phyloP scores from a whole-genome alignment of 148 eudicot species.

The Chenopodium formosanum region DNA sequence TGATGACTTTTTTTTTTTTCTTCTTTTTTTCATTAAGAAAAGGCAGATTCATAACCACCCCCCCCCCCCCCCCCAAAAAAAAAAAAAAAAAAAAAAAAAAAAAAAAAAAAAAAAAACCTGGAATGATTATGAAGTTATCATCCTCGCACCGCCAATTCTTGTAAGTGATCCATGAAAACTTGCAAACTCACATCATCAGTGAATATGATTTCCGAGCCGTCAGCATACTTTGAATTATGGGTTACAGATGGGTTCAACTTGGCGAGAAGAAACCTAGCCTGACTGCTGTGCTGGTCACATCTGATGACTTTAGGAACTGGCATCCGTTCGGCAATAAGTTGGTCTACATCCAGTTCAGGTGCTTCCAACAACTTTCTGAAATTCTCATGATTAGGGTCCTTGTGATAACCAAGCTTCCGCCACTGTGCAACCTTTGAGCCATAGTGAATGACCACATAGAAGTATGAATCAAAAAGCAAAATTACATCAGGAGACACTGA shows the following conservation, averaged over 20 bases:
- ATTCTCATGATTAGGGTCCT: constrained; percentile 76
- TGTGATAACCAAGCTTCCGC: constrained; percentile 82
- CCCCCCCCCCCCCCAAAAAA: too few relatives aligned
- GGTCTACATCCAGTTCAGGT: constrained; percentile 76
- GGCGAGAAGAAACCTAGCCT: constrained; percentile 95
- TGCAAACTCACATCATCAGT: constrained; percentile 95
- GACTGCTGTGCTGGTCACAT: constrained; percentile 95
- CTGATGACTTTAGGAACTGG: constrained; percentile 80
- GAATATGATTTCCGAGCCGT: constrained; percentile 70
- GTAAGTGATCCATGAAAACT: constrained; percentile 87
- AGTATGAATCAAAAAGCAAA: constrained; percentile 86
- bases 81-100: neutral
- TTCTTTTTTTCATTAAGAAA: neutral
- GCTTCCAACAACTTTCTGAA: constrained; percentile 82
- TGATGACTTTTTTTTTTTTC: neutral
- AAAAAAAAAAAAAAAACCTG: constrained; percentile 18
- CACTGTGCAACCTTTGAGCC: constrained; percentile 91
- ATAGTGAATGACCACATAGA: constrained; percentile 80
- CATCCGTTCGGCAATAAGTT: constrained; percentile 66
- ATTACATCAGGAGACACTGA: constrained; percentile 87
- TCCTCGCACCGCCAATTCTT: constrained; percentile 81
- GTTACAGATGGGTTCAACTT: constrained; percentile 94
- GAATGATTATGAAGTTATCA: constrained; percentile 33
- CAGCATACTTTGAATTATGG: constrained; percentile 61
- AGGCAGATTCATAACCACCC: neutral